phyloP scores from a whole-genome alignment of 73 alveolate genomes.

The Paramecium caudatum region DNA sequence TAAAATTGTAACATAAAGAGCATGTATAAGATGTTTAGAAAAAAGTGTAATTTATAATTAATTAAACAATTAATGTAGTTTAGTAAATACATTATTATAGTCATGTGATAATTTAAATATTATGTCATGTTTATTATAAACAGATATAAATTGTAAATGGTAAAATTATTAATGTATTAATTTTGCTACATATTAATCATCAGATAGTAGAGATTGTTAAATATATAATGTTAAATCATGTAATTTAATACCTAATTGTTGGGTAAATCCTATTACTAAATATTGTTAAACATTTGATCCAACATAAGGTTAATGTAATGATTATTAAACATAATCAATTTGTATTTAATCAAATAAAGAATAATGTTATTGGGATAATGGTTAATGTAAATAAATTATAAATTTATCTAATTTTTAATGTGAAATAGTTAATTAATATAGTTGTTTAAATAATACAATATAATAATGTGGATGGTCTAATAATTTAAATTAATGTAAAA shows the following conservation, averaged over 20 bases:
- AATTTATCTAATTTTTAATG: background rate
- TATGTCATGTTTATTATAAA: background rate
- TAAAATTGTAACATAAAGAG: background rate
- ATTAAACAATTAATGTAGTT: background rate
- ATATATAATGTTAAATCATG: background rate
- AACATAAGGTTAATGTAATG: background rate
- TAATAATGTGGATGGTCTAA: background rate
- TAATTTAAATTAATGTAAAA: background rate
- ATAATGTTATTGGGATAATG: background rate
- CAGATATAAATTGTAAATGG: background rate
- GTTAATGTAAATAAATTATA: background rate
- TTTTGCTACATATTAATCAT: background rate
- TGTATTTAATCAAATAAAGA: background rate
- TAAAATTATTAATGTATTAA: too few relatives aligned
- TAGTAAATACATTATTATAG: background rate
- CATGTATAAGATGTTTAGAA: constrained; percentile 5
- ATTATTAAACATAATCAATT: background rate
- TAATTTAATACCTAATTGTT: background rate
- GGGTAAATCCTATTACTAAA: background rate
- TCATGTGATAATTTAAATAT: background rate
- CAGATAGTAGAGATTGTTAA: background rate
- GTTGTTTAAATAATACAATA: background rate
- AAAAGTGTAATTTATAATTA: background rate
- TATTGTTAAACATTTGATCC: background rate
- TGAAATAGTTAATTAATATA: background rate